Conservation (phyloP, 2,329 filamentous ascomycete genomes). For the Sphaerulina musiva region DNA sequence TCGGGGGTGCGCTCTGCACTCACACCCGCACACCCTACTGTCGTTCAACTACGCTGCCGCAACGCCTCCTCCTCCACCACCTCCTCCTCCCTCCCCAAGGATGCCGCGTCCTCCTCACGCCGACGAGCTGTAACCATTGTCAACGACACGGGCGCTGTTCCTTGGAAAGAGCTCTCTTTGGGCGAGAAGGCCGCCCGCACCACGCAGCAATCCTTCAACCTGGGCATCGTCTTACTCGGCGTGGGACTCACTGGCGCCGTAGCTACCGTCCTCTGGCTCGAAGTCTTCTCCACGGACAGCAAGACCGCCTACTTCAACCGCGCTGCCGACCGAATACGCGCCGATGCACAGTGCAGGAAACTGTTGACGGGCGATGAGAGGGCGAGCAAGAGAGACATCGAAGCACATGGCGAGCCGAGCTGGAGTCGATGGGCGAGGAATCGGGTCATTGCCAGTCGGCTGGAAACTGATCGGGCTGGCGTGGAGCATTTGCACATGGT, state of each 20-base stretch:
- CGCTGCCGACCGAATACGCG: slow-evolving; percentile 70
- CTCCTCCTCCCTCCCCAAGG: slow-evolving; percentile 22
- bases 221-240: slow-evolving; percentile 68
- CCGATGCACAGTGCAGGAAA: slow-evolving; percentile 62
- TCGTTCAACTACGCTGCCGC: slow-evolving; percentile 20
- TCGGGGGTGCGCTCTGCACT: slow-evolving; percentile 8
- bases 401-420: slow-evolving; percentile 73
- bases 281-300: slow-evolving; percentile 76
- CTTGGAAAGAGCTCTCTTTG: slow-evolving; percentile 69
- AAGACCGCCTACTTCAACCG: slow-evolving; percentile 85
- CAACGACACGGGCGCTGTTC: slow-evolving; percentile 76
- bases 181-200: slow-evolving; percentile 76
- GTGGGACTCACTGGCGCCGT: slow-evolving; percentile 72
- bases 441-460: slow-evolving; percentile 45
- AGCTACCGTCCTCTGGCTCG: slow-evolving; percentile 67
- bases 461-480: slow-evolving; percentile 65
- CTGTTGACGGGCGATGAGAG: slow-evolving; percentile 59
- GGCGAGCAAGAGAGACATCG: slow-evolving; percentile 59
- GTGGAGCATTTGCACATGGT: slow-evolving; percentile 71
- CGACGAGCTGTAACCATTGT: slow-evolving; percentile 71
- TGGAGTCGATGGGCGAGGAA: slow-evolving; percentile 72
- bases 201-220: slow-evolving; percentile 86
- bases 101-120: slow-evolving; percentile 41
- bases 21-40: neutral
- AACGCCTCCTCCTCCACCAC: slow-evolving; percentile 1